A percentile compares a stretch with the other conserved stretches of the same genome.
Conservation (phyloP, 176 grass and related monocot species). For the Triticum turgidum region DNA sequence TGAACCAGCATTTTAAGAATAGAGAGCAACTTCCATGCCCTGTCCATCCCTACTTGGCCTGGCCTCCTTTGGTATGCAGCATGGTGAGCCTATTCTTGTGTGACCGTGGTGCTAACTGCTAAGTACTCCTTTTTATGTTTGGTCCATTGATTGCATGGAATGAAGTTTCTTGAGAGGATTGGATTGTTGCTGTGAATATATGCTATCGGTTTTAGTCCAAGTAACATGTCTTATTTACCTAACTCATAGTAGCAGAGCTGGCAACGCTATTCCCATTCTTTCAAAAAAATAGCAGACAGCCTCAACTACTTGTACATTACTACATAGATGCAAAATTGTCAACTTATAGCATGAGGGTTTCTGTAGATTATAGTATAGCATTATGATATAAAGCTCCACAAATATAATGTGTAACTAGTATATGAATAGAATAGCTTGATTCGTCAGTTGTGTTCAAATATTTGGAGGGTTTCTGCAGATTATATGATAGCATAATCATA, state of each 20-base stretch:
- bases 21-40: background rate
- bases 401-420: too few species aligned
- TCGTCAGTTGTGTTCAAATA: too few species aligned
- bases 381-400: background rate
- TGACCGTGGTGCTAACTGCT: background rate
- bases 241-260: background rate
- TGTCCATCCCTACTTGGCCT: background rate
- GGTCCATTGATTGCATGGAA: background rate
- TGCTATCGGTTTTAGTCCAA: background rate
- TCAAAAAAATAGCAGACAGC: too few species aligned
- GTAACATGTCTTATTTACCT: background rate
- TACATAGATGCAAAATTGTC: background rate
- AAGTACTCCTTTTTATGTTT: background rate
- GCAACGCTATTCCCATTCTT: too few species aligned
- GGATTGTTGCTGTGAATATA: background rate
- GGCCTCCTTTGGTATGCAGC: background rate
- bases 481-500: too few species aligned
- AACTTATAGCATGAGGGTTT: background rate
- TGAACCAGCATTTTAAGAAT: background rate
- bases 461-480: too few species aligned
- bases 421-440: too few species aligned
- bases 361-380: background rate
- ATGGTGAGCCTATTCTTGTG: background rate
- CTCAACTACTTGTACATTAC: background rate
- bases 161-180: constrained; percentile 2